These are phyloP conservation scores for Cyberlindnera saturnus DNA, from an alignment of 805 yeast genomes.

Conservation along the genomic window DNA sequence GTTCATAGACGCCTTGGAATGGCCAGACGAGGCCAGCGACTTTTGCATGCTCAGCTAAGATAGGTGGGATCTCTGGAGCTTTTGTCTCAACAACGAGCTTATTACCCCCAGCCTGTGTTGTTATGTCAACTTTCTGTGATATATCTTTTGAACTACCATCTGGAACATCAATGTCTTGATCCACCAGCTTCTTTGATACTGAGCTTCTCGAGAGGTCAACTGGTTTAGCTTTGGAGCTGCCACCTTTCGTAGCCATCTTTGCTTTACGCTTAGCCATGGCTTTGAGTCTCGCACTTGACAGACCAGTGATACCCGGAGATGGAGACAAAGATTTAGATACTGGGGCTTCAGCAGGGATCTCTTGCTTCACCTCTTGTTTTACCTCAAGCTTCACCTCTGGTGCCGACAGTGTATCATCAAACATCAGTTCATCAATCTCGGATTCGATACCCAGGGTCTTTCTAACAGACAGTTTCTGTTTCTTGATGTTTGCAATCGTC, in stretches of 20 bases:
- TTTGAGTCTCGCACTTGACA: conserved; percentile 69
- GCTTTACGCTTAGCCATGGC: conserved; percentile 95
- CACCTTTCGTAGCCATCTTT: conserved; percentile 56
- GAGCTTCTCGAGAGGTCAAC: conserved; percentile 71
- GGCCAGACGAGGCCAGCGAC: conserved; percentile 84
- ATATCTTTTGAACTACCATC: conserved; percentile 6
- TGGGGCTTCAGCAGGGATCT: conserved; percentile 2
- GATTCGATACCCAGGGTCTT: conserved; percentile 39
- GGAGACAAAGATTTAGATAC: not conserved
- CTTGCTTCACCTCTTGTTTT: conserved; percentile 1
- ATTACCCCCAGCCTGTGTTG: conserved; percentile 74
- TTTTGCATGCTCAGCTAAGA: conserved; percentile 63
- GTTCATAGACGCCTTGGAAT: conserved; percentile 86
- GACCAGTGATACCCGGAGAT: conserved; percentile 8
- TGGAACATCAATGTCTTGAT: conserved; percentile 20
- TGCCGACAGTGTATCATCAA: conserved; percentile 14
- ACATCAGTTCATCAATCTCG: conserved; percentile 17
- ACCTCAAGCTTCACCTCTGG: conserved; percentile 8
- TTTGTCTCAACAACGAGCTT: conserved; percentile 82
- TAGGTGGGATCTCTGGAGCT: conserved; percentile 55
- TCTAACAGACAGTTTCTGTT: conserved; percentile 41
- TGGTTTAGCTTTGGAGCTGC: conserved; percentile 38
- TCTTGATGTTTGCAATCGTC: conserved; percentile 37
- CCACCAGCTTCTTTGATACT: conserved; percentile 47
- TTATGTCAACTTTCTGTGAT: conserved; percentile 44